Evolutionary conservation across 805 yeast genomes (phyloP), one percentile per base, ranked within the genome.

Genomic region (Starmera quercuum): DNA sequence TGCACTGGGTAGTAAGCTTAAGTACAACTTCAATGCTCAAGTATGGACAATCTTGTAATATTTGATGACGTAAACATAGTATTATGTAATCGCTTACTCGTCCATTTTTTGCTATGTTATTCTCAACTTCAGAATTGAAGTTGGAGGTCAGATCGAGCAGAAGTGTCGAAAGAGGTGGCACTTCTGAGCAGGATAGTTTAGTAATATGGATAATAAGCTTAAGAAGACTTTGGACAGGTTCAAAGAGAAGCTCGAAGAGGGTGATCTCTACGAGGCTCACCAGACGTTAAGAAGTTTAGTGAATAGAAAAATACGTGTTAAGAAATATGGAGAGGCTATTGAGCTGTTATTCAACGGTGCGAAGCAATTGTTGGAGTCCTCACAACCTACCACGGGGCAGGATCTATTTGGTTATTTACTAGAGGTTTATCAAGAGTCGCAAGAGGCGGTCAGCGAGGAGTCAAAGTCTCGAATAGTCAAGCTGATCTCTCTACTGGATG

Each of bases 201-300:
- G n/a, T n/a, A n/a, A n/a, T 17, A 29, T 33, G 20, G 48, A 45
- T 36, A 36, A 50, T 7, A 78, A 76, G 49, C 56, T 81, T 17
- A 66, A 69, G 34, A 70, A 72, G 46, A 79, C 86, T 2, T 56
- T 81, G 29, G 74, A 68, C 16, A 63, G 92, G 44, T 82, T 81
- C 61, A 73, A 78, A 49, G 69, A 49, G 18, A 78, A 83, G 47
- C 80, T 90, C 42, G 73, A 70, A 32, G 70, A 70, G 32, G 85
- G 84, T 3, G 83, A 87, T 35, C 86, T 70, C 61, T 90, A 90
- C 54, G 98, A 92, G 54, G 97, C 97, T 0, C 96, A 90, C 55
- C 97, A 92, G 58, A 88, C 95, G 0, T 68, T 92, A 33, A 68
- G 96, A 50, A 86, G 97, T 6, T 83, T 90, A 34, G 83, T 84